These are phyloP conservation scores for Exophiala lecanii-corni DNA, from an alignment of 2,329 filamentous ascomycete genomes.

Conservation along the genomic window DNA sequence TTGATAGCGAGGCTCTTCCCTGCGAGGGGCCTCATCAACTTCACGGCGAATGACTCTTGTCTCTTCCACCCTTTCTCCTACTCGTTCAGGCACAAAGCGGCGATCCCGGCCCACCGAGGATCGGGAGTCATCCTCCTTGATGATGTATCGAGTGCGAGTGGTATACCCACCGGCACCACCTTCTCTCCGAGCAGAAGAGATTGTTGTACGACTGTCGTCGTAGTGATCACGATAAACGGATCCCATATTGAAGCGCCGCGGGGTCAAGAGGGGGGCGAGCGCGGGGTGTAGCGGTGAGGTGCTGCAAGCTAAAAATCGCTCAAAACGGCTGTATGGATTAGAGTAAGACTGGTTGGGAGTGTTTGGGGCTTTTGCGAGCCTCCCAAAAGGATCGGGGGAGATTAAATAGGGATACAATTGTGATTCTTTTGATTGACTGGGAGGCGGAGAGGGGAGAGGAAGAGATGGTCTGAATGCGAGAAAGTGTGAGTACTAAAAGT, in stretches of 20 bases:
- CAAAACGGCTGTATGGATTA: no score
- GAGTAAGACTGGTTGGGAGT: no score
- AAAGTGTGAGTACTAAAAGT: no score
- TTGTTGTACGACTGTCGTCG: constrained; percentile 34
- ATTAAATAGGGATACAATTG: no score
- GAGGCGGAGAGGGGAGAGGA: no score
- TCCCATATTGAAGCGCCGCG: constrained; percentile 17
- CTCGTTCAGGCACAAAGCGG: constrained; percentile 41
- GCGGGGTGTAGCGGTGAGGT: background rate
- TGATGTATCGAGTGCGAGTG: constrained; percentile 57
- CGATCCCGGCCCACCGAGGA: constrained; percentile 29
- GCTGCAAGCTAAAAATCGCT: no score
- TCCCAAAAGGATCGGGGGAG: no score
- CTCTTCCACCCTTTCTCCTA: constrained; percentile 34
- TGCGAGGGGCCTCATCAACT: constrained; percentile 27
- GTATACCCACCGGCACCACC: constrained; percentile 41
- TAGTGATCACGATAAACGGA: constrained; percentile 35
- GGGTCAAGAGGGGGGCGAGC: constrained; percentile 2
- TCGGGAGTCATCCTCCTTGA: constrained; percentile 39
- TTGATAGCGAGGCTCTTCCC: constrained; percentile 21
- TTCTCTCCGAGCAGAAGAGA: constrained; percentile 32
- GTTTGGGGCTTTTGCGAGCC: no score
- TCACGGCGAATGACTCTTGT: constrained; percentile 44
- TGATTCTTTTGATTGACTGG: no score
- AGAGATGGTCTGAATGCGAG: no score